Evolutionary conservation across 176 grass and related monocot genomes (phyloP).

Genomic region (Tuctoria greenei): DNA sequence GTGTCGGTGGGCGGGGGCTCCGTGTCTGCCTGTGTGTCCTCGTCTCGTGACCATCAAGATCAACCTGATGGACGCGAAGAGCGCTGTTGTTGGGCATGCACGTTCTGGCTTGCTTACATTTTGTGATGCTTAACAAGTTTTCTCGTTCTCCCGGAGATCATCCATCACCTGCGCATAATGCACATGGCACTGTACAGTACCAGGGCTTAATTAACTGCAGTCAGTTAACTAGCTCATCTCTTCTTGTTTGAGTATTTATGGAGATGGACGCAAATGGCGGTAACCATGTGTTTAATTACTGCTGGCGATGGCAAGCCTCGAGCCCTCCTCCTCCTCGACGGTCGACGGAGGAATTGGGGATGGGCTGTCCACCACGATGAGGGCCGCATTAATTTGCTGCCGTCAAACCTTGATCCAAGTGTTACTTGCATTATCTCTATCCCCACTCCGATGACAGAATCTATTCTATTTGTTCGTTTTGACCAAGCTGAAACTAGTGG

Average conservation of each 20-base stretch:
- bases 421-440: neutral
- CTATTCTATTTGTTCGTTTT: too few species aligned
- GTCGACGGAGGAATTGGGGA: slow-evolving; percentile 14
- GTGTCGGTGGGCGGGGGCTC: neutral
- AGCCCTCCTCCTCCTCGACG: too few species aligned
- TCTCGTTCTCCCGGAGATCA: neutral
- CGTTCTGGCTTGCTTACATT: too few species aligned
- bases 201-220: neutral
- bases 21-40: too few species aligned
- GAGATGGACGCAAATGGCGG: too few species aligned
- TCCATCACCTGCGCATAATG: neutral
- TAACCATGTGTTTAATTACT: neutral
- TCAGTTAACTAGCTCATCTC: neutral
- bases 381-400: neutral
- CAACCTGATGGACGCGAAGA: neutral
- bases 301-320: neutral
- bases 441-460: neutral
- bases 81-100: too few species aligned
- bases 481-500: too few species aligned
- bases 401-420: neutral
- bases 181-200: neutral
- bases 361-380: slow-evolving; percentile 19
- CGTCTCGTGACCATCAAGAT: neutral
- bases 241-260: neutral
- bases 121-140: neutral